Conservation (phyloP, 768 basidiomycete genomes). For the Podaxis rugospora region DNA sequence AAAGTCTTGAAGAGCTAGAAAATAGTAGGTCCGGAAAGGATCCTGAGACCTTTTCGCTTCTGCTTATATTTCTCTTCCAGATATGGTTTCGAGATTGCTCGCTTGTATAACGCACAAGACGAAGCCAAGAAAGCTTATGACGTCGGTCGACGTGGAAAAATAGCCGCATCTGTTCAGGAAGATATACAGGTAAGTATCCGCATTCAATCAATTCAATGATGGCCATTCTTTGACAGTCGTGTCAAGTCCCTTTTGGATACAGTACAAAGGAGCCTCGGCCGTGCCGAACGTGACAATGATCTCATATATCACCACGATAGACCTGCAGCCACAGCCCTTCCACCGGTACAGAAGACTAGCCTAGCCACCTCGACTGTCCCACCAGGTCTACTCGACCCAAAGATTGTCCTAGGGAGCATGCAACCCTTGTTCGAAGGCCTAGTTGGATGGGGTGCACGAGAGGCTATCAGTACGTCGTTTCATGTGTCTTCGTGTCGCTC, state of each 20-base stretch:
- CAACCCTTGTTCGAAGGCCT: constrained; percentile 70
- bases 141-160: constrained; percentile 56
- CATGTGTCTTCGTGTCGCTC: background rate
- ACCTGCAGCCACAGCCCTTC: constrained; percentile 66
- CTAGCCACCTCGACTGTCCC: constrained; percentile 63
- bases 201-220: background rate
- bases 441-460: constrained; percentile 80
- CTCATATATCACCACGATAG: constrained; percentile 91
- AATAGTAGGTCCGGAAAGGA: constrained; percentile 50
- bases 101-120: constrained; percentile 63
- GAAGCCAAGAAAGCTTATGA: constrained; percentile 71
- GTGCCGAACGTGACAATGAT: constrained; percentile 90
- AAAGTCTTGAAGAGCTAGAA: constrained; percentile 85
- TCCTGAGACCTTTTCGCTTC: background rate
- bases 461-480: constrained; percentile 71
- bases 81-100: constrained; percentile 84
- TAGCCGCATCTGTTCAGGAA: constrained; percentile 59
- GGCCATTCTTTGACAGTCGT: constrained; percentile 8
- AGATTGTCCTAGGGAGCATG: constrained; percentile 45
- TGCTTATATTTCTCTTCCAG: constrained; percentile 32
- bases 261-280: constrained; percentile 58
- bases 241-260: constrained; percentile 71
- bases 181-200: constrained; percentile 82
- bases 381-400: constrained; percentile 53
- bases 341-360: constrained; percentile 55